Evolutionary conservation across 441 rosid species (phyloP).

Genomic region (Populus tomentosa): DNA sequence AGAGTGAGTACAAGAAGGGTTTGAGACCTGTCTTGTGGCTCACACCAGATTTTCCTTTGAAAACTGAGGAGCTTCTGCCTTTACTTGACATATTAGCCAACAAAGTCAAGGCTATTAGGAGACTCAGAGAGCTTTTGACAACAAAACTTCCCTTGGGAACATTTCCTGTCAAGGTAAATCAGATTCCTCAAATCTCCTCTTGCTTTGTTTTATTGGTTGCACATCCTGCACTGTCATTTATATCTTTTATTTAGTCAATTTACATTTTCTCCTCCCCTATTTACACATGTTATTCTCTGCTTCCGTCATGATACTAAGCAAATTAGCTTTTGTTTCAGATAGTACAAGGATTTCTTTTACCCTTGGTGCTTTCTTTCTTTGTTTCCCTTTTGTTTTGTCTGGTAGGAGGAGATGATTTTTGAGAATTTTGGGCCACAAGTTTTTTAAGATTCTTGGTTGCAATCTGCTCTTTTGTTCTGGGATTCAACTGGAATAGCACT

Average conservation of each 20-base stretch:
- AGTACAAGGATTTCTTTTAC: neutral
- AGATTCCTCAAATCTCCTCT: neutral
- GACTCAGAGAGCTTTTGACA: constrained; percentile 96
- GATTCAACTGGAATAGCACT: neutral
- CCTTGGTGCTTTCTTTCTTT: neutral
- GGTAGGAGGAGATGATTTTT: neutral
- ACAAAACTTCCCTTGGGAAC: constrained; percentile 92
- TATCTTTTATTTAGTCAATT: neutral
- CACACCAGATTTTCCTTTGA: constrained; percentile 90
- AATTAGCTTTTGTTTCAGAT: neutral
- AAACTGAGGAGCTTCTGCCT: constrained; percentile 88
- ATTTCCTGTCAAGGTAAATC: constrained; percentile 94
- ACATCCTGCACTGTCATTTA: neutral
- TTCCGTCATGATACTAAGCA: neutral
- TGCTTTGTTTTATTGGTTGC: neutral
- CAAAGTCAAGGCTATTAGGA: constrained; percentile 94
- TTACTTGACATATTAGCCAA: constrained; percentile 95
- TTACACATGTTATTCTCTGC: neutral
- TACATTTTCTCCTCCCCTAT: neutral
- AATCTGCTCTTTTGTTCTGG: neutral
- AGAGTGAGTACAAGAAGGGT: constrained; percentile 95
- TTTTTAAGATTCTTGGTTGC: neutral
- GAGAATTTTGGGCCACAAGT: neutral
- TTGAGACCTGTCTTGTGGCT: constrained; percentile 95
- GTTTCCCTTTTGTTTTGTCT: neutral